Percentiles rank a stretch among this genome's conserved stretches.
phyloP scores from a whole-genome alignment of 257 asterid genomes.

The Apocynum venetum region DNA sequence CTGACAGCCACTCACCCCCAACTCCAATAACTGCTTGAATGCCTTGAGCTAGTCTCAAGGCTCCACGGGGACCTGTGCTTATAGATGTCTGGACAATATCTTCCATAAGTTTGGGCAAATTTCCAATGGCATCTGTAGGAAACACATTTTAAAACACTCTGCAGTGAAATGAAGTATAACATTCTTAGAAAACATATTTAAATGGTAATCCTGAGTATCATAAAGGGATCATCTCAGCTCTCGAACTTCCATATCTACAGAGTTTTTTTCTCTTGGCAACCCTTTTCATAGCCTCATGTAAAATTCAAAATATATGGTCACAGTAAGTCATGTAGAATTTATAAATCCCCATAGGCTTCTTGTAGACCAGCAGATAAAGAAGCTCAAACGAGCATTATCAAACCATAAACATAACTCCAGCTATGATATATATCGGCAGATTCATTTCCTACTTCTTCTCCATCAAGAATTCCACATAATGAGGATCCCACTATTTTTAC shows the following conservation, averaged over 20 bases:
- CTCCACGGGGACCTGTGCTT: constrained; percentile 97
- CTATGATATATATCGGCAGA: background rate
- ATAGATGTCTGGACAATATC: constrained; percentile 89
- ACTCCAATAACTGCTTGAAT: constrained; percentile 95
- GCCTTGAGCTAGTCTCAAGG: constrained; percentile 92
- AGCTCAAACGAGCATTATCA: background rate
- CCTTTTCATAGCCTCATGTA: background rate
- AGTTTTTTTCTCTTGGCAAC: background rate
- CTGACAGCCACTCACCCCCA: constrained; percentile 92
- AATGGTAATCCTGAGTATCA: background rate
- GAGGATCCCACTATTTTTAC: background rate
- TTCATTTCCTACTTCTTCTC: background rate
- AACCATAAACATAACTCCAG: background rate
- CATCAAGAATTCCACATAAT: background rate
- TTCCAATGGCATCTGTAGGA: constrained; percentile 65
- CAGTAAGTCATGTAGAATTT: background rate
- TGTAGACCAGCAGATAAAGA: background rate
- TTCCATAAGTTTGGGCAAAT: constrained; percentile 85
- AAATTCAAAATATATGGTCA: background rate
- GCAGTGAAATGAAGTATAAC: background rate
- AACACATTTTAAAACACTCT: background rate
- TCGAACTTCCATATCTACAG: background rate
- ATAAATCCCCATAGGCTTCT: background rate
- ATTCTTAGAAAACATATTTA: background rate
- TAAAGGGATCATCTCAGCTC: background rate